Conservation (phyloP, 331 rosid species). For the Spiraea crenata region DNA sequence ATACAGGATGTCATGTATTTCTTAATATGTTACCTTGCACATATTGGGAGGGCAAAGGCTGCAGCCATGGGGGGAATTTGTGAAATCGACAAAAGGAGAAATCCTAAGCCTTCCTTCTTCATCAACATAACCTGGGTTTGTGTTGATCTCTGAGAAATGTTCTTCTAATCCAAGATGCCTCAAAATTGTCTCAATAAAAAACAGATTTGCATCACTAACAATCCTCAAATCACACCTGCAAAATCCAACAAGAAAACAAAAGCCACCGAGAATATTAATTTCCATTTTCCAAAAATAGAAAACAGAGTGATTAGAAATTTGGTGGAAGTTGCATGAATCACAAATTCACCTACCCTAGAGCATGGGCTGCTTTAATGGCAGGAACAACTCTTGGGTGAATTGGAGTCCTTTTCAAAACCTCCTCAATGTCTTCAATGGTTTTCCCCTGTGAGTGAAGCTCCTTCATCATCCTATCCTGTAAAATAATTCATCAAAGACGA, state of each 20-base stretch:
- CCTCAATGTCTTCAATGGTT: slow-evolving; percentile 48
- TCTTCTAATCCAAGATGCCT: slow-evolving; percentile 57
- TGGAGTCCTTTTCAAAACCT: slow-evolving; percentile 53
- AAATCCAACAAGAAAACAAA: neutral
- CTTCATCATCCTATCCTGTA: slow-evolving; percentile 72
- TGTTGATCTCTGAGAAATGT: slow-evolving; percentile 64
- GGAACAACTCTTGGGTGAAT: slow-evolving; percentile 64
- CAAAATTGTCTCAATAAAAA: slow-evolving; percentile 68
- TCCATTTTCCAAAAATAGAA: neutral
- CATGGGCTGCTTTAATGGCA: slow-evolving; percentile 64
- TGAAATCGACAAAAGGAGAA: slow-evolving; percentile 55
- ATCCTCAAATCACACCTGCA: slow-evolving; percentile 77
- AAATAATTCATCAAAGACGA: neutral
- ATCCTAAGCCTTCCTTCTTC: slow-evolving; percentile 68
- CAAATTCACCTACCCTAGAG: slow-evolving; percentile 40
- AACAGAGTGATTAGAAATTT: neutral
- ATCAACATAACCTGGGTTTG: slow-evolving; percentile 66
- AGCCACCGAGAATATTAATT: neutral
- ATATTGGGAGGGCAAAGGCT: slow-evolving; percentile 79
- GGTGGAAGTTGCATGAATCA: neutral
- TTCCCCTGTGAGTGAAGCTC: slow-evolving; percentile 60
- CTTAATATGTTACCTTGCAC: slow-evolving; percentile 66
- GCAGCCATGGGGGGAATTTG: slow-evolving; percentile 61
- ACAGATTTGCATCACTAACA: slow-evolving; percentile 71
- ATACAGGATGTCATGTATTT: no score